These are phyloP conservation scores for Roridomyces roridus DNA, from an alignment of 768 basidiomycete genomes.

Conservation along the genomic window DNA sequence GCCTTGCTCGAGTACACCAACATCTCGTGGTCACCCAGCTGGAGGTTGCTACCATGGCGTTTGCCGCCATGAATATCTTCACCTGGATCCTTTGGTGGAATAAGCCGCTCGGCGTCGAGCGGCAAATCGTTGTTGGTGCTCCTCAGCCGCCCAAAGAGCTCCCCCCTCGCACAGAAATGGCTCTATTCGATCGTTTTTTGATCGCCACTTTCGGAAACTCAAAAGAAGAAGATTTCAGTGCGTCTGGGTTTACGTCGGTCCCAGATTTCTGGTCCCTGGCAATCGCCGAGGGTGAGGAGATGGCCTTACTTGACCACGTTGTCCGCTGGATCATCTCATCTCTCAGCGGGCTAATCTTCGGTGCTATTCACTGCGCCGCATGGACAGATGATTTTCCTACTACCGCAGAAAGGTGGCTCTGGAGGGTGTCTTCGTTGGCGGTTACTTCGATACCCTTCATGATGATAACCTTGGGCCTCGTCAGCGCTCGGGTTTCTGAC, in stretches of 20 bases:
- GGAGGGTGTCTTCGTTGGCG: slow-evolving; percentile 29
- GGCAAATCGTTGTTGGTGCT: too few species aligned
- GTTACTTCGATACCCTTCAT: too few species aligned
- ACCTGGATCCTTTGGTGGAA: slow-evolving; percentile 43
- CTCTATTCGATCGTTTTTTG: too few species aligned
- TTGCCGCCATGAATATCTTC: slow-evolving; percentile 33
- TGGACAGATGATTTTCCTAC: slow-evolving; percentile 32
- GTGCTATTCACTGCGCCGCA: slow-evolving; percentile 32
- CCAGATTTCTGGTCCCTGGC: too few species aligned
- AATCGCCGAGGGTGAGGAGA: too few species aligned
- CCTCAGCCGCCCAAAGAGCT: too few species aligned
- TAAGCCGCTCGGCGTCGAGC: slow-evolving; percentile 41
- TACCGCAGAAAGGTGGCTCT: slow-evolving; percentile 20
- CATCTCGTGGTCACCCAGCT: slow-evolving; percentile 39
- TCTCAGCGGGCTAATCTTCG: slow-evolving; percentile 27
- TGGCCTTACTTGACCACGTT: too few species aligned
- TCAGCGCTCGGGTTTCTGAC: too few species aligned
- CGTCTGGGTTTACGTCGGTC: too few species aligned
- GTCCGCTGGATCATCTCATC: not conserved
- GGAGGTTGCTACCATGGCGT: slow-evolving; percentile 41
- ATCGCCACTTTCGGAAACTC: too few species aligned
- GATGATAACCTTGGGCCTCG: not conserved
- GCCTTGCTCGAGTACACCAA: slow-evolving; percentile 28
- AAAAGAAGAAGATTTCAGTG: too few species aligned
- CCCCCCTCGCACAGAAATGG: too few species aligned